A percentile compares a stretch with the other conserved stretches of the same genome.
Conservation (phyloP, 208 protist species). For the Wallacemonas sp. region DNA sequence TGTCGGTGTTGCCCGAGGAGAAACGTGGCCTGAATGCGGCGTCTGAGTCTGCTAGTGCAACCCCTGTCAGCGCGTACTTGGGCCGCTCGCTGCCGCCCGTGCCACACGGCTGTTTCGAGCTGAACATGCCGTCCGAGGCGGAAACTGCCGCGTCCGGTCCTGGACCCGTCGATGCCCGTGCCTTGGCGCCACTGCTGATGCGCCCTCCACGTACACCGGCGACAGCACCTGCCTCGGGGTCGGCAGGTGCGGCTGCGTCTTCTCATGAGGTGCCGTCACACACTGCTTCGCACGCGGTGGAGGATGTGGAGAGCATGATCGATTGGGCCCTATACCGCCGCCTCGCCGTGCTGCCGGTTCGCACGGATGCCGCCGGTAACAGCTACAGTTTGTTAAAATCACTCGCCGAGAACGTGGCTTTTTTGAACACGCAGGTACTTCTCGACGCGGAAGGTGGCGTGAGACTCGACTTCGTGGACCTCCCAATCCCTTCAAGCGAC, state of each 20-base stretch:
- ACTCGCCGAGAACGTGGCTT: slow-evolving; percentile 82
- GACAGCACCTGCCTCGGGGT: too few species aligned
- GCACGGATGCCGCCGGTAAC: slow-evolving; percentile 58
- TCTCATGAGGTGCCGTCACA: slow-evolving; percentile 22
- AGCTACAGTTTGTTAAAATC: slow-evolving; percentile 86
- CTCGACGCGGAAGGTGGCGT: slow-evolving; percentile 39
- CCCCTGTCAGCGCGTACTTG: not conserved
- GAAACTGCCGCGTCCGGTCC: not conserved
- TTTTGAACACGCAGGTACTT: slow-evolving; percentile 74
- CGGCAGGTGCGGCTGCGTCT: slow-evolving; percentile 24
- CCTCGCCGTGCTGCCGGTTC: slow-evolving; percentile 34
- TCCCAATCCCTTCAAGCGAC: slow-evolving; percentile 22
- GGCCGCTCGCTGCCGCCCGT: not conserved
- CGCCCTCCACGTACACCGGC: not conserved
- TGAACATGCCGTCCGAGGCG: not conserved
- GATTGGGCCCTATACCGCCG: slow-evolving; percentile 52
- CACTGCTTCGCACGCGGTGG: not conserved
- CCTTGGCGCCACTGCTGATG: not conserved
- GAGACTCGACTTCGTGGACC: slow-evolving; percentile 41
- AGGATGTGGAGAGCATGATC: slow-evolving; percentile 34
- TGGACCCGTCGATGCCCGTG: not conserved
- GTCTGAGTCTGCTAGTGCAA: not conserved
- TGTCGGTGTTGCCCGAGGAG: not conserved
- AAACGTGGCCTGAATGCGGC: not conserved
- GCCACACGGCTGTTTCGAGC: slow-evolving; percentile 6